phyloP scores from a whole-genome alignment of 2,329 filamentous ascomycete species.

The Tolypocladium cylindrosporum region DNA sequence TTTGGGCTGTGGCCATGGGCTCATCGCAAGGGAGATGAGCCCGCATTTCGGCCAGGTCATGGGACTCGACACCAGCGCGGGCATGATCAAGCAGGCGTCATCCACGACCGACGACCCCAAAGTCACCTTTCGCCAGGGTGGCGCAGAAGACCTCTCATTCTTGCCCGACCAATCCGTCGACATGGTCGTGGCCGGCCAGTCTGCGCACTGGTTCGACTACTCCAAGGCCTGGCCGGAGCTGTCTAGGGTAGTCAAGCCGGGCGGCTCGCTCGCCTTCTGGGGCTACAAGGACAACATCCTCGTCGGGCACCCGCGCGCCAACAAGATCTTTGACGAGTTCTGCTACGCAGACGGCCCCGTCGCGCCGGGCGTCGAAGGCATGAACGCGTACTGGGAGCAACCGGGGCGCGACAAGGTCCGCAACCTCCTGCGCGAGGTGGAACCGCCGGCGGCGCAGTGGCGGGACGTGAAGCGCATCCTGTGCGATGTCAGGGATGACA shows the following conservation, averaged over 20 bases:
- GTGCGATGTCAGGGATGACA: constrained; percentile 43
- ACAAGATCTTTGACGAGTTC: constrained; percentile 42
- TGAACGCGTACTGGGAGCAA: constrained; percentile 53
- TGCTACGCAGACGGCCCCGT: constrained; percentile 40
- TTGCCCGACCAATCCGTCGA: constrained; percentile 40
- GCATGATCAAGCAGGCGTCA: constrained; percentile 45
- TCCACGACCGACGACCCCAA: constrained; percentile 29
- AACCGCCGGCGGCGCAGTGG: constrained; percentile 42
- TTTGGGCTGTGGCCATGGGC: constrained; percentile 54
- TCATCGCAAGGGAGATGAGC: constrained; percentile 43
- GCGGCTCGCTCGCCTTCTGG: constrained; percentile 54
- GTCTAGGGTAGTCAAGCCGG: constrained; percentile 38
- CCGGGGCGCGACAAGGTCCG: constrained; percentile 47
- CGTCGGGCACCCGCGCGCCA: constrained; percentile 40
- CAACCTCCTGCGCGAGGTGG: constrained; percentile 38
- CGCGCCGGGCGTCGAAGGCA: constrained; percentile 30
- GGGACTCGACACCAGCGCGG: constrained; percentile 45
- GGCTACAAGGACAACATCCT: constrained; percentile 57
- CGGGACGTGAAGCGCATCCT: constrained; percentile 39
- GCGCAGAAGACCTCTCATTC: constrained; percentile 44
- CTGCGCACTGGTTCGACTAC: constrained; percentile 60
- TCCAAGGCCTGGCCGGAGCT: constrained; percentile 43
- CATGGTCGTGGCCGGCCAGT: constrained; percentile 39
- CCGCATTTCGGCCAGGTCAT: constrained; percentile 39
- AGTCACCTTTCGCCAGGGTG: constrained; percentile 37